Evolutionary conservation across 2,329 filamentous ascomycete genomes (phyloP).

Genomic region (Sarocladium brachiariae): DNA sequence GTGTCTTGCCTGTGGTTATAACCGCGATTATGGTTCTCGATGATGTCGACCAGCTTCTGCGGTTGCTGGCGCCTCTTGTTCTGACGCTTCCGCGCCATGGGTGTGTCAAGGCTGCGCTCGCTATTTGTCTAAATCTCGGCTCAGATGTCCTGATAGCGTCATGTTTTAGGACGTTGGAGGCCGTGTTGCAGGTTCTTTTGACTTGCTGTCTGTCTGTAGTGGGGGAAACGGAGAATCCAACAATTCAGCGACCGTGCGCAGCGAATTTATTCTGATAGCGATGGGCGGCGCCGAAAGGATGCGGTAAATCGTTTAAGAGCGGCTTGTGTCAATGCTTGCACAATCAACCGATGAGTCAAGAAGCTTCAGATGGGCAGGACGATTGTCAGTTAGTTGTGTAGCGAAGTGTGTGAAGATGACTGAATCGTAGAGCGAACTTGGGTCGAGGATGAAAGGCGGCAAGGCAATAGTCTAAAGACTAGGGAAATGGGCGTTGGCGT

Average conservation of each 20-base stretch:
- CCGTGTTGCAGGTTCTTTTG: not conserved
- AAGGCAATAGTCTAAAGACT: not conserved
- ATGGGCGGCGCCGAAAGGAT: too few relatives aligned
- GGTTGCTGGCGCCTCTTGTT: constrained; percentile 5
- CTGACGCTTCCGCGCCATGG: constrained; percentile 9
- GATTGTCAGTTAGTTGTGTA: too few relatives aligned
- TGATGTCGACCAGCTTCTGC: not conserved
- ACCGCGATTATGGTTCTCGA: not conserved
- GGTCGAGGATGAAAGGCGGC: not conserved
- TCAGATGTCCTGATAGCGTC: too few relatives aligned
- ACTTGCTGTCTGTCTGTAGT: not conserved
- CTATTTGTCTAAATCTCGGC: not conserved
- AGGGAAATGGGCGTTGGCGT: not conserved
- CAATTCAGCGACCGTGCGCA: not conserved
- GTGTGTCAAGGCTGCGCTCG: not conserved
- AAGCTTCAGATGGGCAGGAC: too few relatives aligned
- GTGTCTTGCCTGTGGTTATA: not conserved
- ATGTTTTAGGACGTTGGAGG: not conserved
- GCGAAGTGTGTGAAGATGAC: not conserved
- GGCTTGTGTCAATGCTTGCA: too few relatives aligned
- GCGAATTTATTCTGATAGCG: not conserved
- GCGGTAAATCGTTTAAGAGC: too few relatives aligned
- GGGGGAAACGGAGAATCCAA: not conserved
- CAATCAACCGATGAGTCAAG: too few relatives aligned
- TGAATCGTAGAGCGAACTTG: not conserved